Evolutionary conservation across 2,329 filamentous ascomycete species (phyloP), one percentile per base, ranked within the genome.

Genomic region (Neophaeococcomyces aloes): DNA sequence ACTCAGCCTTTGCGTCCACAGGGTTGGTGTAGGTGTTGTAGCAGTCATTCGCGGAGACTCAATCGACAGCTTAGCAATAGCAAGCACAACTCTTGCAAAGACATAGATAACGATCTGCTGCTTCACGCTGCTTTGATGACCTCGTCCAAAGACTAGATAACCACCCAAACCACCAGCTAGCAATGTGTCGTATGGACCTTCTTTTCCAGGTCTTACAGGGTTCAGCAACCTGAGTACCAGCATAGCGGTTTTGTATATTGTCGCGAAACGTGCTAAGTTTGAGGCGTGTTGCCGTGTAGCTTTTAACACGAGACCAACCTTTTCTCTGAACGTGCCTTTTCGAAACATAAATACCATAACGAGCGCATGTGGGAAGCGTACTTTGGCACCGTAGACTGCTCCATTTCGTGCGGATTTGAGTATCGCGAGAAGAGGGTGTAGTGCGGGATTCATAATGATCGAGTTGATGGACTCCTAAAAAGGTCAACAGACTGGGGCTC

Each of bases 311-410:
- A 93, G 77, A 45, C 67, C 66, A 51, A 76, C 60, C 66, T 96
- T 96, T 62, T 94, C 78, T 44, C 79, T 79, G 56, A 94, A 86
- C 74, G 83, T 83, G 68, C 89, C 91, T 7, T 83, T 86, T 55
- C 91, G 85, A 71, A 98, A 98, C 54, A 98, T 78, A 56, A 96
- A 83, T 54, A 95, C 86, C 89, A 98, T 98, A 40, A 98, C 91
- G 55, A 98, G 75, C 48, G 91, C 91, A 69, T 98, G 91, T 52
- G 91, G 91, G 69, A 98, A 96, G 52, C 91, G 88, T 65, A 98
- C 86, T 76, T 96, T 96, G 57, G 85, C 79, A 48, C 91, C 91
- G 67, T 98, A 98, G 51, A 98, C 86, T 53, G 88, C 81, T 63
- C 91, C 91, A 78, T 96, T 98, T 66, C 91, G 86, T 54, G 91